phyloP scores from a whole-genome alignment of 768 basidiomycete genomes.

The Mrakia frigida region DNA sequence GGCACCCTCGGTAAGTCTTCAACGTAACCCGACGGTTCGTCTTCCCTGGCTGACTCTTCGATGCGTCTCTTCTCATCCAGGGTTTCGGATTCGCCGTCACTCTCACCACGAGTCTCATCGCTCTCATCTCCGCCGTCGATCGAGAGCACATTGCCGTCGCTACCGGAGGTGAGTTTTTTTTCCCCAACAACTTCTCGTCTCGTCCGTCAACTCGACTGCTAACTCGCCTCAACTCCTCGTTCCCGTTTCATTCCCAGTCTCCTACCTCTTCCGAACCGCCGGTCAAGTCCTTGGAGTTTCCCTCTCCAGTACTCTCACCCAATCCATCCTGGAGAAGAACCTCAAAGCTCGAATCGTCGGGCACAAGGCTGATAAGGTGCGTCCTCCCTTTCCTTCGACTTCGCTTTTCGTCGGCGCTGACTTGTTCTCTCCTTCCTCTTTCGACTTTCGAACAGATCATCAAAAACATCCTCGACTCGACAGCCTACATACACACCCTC shows the following conservation, averaged over 20 bases:
- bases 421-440: neutral
- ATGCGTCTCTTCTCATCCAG: conserved; percentile 55
- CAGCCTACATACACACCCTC: conserved; percentile 40
- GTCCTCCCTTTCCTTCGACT: conserved; percentile 35
- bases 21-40: too few relatives aligned
- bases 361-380: conserved; percentile 64
- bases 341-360: conserved; percentile 71
- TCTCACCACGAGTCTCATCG: conserved; percentile 80
- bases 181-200: too few relatives aligned
- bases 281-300: conserved; percentile 95
- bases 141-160: conserved; percentile 54
- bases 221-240: too few relatives aligned
- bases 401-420: neutral
- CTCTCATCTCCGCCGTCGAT: conserved; percentile 56
- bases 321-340: conserved; percentile 66
- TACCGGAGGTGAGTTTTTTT: conserved; percentile 68
- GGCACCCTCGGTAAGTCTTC: conserved; percentile 24
- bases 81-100: conserved; percentile 78
- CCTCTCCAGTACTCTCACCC: conserved; percentile 74
- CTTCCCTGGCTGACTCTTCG: neutral
- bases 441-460: conserved; percentile 38
- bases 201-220: too few relatives aligned
- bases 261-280: conserved; percentile 86
- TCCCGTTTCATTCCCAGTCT: too few relatives aligned
- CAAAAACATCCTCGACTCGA: conserved; percentile 41